Conservation (phyloP, 2,329 filamentous ascomycete species). For the Aspergillus neotritici region DNA sequence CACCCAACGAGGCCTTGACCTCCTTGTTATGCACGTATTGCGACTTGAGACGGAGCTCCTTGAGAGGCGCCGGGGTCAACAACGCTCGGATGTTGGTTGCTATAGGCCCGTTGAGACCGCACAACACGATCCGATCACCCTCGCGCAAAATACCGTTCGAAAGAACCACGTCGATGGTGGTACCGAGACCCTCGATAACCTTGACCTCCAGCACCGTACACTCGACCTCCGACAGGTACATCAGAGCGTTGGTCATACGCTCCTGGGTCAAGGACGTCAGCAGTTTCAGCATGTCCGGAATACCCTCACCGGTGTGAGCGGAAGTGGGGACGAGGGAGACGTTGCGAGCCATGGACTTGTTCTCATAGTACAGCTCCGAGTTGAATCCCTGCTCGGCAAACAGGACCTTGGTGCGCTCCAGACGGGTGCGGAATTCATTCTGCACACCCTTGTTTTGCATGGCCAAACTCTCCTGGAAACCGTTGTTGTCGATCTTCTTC, state of each 20-base stretch:
- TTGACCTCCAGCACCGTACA: constrained; percentile 98
- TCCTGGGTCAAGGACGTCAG: constrained; percentile 89
- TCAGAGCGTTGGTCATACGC: constrained; percentile 92
- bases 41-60: constrained; percentile 91
- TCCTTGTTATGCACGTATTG: constrained; percentile 98
- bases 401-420: constrained; percentile 85
- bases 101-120: constrained; percentile 94
- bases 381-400: constrained; percentile 98
- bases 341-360: constrained; percentile 90
- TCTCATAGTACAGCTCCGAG: constrained; percentile 92
- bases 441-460: constrained; percentile 90
- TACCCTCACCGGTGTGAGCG: constrained; percentile 97
- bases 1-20: constrained; percentile 95
- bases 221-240: constrained; percentile 98
- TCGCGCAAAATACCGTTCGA: constrained; percentile 93
- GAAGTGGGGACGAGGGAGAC: constrained; percentile 98
- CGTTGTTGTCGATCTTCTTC: constrained; percentile 98
- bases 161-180: constrained; percentile 94
- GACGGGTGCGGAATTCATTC: constrained; percentile 85
- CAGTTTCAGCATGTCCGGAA: constrained; percentile 97
- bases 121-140: constrained; percentile 90
- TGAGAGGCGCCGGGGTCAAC: constrained; percentile 85
- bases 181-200: constrained; percentile 96
- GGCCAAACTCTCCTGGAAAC: constrained; percentile 85
- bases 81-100: constrained; percentile 91